A percentile compares a stretch with the other conserved stretches of the same genome.
Conservation (phyloP, 2,329 filamentous ascomycete species). For the Paracamarosporium sp. region DNA sequence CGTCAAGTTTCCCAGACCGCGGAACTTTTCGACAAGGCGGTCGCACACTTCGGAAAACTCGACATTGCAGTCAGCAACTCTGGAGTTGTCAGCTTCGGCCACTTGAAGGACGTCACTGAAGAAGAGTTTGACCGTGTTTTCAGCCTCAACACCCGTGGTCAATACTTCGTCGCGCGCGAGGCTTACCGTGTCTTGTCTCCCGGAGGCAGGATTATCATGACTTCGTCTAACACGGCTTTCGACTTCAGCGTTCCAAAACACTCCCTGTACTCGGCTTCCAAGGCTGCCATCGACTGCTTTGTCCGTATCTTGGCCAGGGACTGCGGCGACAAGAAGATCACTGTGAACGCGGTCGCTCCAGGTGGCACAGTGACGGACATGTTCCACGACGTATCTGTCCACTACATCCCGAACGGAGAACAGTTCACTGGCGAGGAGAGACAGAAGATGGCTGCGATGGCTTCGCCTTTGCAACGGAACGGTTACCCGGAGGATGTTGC, state of each 20-base stretch:
- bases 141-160: slow-evolving; percentile 69
- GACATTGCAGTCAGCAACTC: slow-evolving; percentile 56
- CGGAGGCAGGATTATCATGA: slow-evolving; percentile 74
- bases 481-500: slow-evolving; percentile 50
- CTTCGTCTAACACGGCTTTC: slow-evolving; percentile 71
- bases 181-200: slow-evolving; percentile 71
- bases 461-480: slow-evolving; percentile 53
- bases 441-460: slow-evolving; percentile 50
- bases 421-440: slow-evolving; percentile 30
- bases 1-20: slow-evolving; percentile 51
- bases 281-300: slow-evolving; percentile 74
- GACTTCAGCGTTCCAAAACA: slow-evolving; percentile 71
- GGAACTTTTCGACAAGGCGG: slow-evolving; percentile 53
- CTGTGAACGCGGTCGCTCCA: slow-evolving; percentile 73
- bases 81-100: slow-evolving; percentile 69
- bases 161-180: slow-evolving; percentile 78
- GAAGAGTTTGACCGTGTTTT: slow-evolving; percentile 74
- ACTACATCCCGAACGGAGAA: slow-evolving; percentile 52
- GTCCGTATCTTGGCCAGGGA: slow-evolving; percentile 72
- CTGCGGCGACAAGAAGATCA: slow-evolving; percentile 69
- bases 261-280: slow-evolving; percentile 71
- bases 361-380: slow-evolving; percentile 77
- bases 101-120: slow-evolving; percentile 68
- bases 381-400: slow-evolving; percentile 68
- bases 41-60: slow-evolving; percentile 45